These are phyloP conservation scores for Corchorus olitorius DNA, from an alignment of 345 rosid genomes.

Conservation along the genomic window DNA sequence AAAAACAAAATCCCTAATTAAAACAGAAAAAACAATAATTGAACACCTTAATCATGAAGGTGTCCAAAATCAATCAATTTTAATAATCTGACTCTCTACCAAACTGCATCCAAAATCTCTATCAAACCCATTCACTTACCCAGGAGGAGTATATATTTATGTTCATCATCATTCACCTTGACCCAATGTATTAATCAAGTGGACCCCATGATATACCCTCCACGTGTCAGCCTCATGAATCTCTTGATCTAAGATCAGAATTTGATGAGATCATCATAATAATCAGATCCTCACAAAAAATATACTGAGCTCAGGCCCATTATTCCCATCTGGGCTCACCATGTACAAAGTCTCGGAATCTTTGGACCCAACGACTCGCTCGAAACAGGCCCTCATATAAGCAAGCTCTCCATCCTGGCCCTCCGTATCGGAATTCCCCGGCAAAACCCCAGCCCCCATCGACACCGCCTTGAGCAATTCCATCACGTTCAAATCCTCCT, in stretches of 20 bases:
- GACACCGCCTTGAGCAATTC: constrained; percentile 76
- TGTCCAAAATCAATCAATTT: too few relatives aligned
- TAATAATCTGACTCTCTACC: too few relatives aligned
- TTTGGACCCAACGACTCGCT: constrained; percentile 77
- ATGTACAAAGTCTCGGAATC: constrained; percentile 82
- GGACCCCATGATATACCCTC: background rate
- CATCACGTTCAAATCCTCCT: constrained; percentile 76
- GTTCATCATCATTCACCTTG: too few relatives aligned
- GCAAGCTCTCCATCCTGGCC: constrained; percentile 75
- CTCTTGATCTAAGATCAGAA: background rate
- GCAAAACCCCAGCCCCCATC: constrained; percentile 88
- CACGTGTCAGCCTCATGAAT: background rate
- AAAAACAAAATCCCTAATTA: too few relatives aligned
- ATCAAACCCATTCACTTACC: too few relatives aligned
- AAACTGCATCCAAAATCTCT: too few relatives aligned
- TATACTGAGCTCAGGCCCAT: constrained; percentile 82
- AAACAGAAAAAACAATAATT: too few relatives aligned
- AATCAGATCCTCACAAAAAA: constrained; percentile 74
- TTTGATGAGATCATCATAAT: too few relatives aligned
- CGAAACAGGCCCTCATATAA: constrained; percentile 78
- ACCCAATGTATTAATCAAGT: too few relatives aligned
- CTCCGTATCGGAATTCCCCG: constrained; percentile 62
- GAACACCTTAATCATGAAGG: too few relatives aligned
- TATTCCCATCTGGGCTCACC: constrained; percentile 82
- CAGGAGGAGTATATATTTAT: too few relatives aligned